Conservation (phyloP, 2,329 filamentous ascomycete genomes). For the Xylaria sp. region DNA sequence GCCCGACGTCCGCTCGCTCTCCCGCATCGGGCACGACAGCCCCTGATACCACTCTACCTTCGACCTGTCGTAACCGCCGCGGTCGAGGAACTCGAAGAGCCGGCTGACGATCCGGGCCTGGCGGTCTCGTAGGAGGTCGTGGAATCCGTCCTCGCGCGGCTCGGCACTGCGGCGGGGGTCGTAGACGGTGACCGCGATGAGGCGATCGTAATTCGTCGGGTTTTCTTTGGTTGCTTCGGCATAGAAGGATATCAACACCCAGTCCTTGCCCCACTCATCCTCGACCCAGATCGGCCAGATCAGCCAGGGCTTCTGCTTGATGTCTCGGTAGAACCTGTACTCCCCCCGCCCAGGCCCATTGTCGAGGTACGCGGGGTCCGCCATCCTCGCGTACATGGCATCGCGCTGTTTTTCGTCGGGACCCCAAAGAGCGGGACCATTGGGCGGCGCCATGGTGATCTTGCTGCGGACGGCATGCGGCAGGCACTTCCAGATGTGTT, state of each 20-base stretch:
- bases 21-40: slow-evolving; percentile 26
- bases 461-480: slow-evolving; percentile 9
- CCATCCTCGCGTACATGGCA: slow-evolving; percentile 23
- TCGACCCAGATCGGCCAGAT: slow-evolving; percentile 36
- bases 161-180: slow-evolving; percentile 27
- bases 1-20: slow-evolving; percentile 28
- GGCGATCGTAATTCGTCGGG: slow-evolving; percentile 5
- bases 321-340: slow-evolving; percentile 14
- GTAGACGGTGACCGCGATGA: slow-evolving; percentile 22
- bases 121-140: slow-evolving; percentile 13
- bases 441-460: slow-evolving; percentile 22
- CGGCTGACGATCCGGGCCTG: slow-evolving; percentile 7
- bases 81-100: slow-evolving; percentile 12
- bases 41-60: not conserved
- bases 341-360: not conserved
- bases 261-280: slow-evolving; percentile 32
- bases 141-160: not conserved
- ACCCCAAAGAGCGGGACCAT: slow-evolving; percentile 32
- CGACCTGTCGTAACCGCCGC: slow-evolving; percentile 9
- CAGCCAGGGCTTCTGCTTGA: slow-evolving; percentile 27
- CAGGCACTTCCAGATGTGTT: slow-evolving; percentile 30
- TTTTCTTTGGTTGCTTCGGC: not conserved
- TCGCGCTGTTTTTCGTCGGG: not conserved
- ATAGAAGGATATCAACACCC: slow-evolving; percentile 25
- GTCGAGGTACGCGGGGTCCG: not conserved